phyloP scores from a whole-genome alignment of 345 rosid species.

The Eutrema japonicum region DNA sequence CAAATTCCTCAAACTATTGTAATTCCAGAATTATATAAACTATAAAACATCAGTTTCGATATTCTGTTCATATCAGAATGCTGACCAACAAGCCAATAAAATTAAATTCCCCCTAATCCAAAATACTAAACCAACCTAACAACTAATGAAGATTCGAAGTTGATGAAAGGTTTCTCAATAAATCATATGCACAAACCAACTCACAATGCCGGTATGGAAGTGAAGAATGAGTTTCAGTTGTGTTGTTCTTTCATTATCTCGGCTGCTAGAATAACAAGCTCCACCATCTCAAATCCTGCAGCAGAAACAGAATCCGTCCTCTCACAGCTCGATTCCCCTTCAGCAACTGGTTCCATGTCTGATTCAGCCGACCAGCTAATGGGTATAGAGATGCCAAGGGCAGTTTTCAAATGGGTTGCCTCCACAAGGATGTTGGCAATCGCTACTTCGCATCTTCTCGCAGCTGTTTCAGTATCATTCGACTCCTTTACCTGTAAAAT shows the following conservation, averaged over 20 bases:
- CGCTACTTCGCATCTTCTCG: conserved; percentile 45
- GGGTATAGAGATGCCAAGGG: conserved; percentile 85
- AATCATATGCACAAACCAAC: conserved; percentile 26
- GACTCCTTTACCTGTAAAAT: conserved; percentile 66
- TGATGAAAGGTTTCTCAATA: not conserved
- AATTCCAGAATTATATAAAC: not conserved
- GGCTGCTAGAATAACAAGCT: conserved; percentile 83
- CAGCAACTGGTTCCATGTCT: conserved; percentile 52
- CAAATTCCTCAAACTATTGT: not conserved
- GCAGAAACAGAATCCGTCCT: conserved; percentile 77
- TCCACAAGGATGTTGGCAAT: conserved; percentile 64
- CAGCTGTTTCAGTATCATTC: conserved; percentile 43
- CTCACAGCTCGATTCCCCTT: conserved; percentile 49
- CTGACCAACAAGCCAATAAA: conserved; percentile 5
- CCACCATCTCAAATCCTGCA: conserved; percentile 98
- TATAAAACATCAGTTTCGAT: not conserved
- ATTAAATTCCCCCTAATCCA: not conserved
- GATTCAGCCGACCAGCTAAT: conserved; percentile 89
- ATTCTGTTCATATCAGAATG: not conserved
- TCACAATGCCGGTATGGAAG: not conserved
- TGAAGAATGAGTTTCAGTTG: conserved; percentile 21
- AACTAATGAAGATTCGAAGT: not conserved
- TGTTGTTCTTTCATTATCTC: conserved; percentile 54
- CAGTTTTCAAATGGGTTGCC: conserved; percentile 85
- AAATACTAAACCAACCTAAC: conserved; percentile 26